Conservation (phyloP, 768 basidiomycete genomes). For the Exidia glandulosa region DNA sequence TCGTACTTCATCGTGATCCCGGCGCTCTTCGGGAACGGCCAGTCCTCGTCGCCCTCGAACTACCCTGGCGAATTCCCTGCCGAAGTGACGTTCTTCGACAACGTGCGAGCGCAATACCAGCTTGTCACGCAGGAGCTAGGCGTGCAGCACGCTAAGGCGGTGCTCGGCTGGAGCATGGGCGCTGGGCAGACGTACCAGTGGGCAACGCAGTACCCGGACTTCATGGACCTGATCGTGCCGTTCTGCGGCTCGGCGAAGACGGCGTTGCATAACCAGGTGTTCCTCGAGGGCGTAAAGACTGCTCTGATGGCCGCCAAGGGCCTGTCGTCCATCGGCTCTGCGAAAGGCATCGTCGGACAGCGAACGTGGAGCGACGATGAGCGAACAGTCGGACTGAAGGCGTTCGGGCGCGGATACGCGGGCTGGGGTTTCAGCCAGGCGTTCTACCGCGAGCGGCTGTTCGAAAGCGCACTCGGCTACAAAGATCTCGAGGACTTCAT, state of each 20-base stretch:
- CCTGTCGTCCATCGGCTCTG: neutral
- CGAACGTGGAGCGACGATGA: neutral
- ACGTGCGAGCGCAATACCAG: neutral
- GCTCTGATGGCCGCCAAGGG: neutral
- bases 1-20: conserved; percentile 1
- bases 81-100: neutral
- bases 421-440: neutral
- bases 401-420: neutral
- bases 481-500: conserved; percentile 1
- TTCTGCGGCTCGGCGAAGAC: neutral
- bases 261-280: conserved; percentile 1
- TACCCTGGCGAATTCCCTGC: neutral
- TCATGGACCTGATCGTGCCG: conserved; percentile 1
- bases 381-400: neutral
- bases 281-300: conserved; percentile 1
- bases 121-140: neutral
- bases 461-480: neutral
- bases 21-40: neutral
- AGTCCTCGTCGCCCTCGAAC: conserved; percentile 2
- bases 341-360: neutral
- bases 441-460: neutral
- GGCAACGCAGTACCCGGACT: conserved; percentile 1
- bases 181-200: conserved; percentile 3
- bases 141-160: neutral
- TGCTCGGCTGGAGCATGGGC: conserved; percentile 1